Percentiles rank a stretch among this genome's conserved stretches.
Evolutionary conservation across 768 basidiomycete species (phyloP).

Genomic region (Mycena filopes): DNA sequence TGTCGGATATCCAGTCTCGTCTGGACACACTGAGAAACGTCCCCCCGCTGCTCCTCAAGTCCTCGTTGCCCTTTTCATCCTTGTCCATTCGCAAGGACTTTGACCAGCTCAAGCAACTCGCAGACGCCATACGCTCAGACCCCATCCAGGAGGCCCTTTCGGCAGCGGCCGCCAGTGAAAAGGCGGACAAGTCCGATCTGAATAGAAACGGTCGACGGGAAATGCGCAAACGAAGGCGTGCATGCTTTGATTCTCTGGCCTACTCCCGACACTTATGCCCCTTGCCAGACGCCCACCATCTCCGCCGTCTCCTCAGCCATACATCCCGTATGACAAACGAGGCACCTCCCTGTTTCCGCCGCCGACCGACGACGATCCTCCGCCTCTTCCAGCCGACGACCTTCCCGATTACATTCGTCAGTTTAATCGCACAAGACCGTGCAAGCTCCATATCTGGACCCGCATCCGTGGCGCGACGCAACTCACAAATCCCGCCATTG

Average conservation of each 20-base stretch:
- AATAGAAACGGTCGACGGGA: slow-evolving; percentile 57
- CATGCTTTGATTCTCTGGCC: slow-evolving; percentile 45
- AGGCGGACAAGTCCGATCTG: slow-evolving; percentile 61
- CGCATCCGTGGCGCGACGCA: slow-evolving; percentile 32
- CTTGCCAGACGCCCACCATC: slow-evolving; percentile 59
- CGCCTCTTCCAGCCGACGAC: slow-evolving; percentile 54
- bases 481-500: slow-evolving; percentile 47
- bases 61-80: slow-evolving; percentile 35
- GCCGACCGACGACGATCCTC: slow-evolving; percentile 46
- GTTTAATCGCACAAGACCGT: slow-evolving; percentile 60
- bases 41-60: slow-evolving; percentile 24
- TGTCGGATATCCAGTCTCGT: slow-evolving; percentile 26
- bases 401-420: slow-evolving; percentile 66
- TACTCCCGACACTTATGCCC: too few species aligned
- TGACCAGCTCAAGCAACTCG: slow-evolving; percentile 57
- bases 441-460: slow-evolving; percentile 68
- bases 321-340: slow-evolving; percentile 55
- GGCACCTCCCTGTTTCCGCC: slow-evolving; percentile 55
- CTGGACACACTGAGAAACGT: slow-evolving; percentile 28
- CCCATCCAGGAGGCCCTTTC: slow-evolving; percentile 68
- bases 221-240: slow-evolving; percentile 67
- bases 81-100: slow-evolving; percentile 52
- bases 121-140: slow-evolving; percentile 59
- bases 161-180: slow-evolving; percentile 65
- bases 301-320: slow-evolving; percentile 72